A percentile compares a stretch with the other conserved stretches of the same genome.
phyloP scores from a whole-genome alignment of 371 early-diverging fungal genomes.

The Capniomyces stellatus region DNA sequence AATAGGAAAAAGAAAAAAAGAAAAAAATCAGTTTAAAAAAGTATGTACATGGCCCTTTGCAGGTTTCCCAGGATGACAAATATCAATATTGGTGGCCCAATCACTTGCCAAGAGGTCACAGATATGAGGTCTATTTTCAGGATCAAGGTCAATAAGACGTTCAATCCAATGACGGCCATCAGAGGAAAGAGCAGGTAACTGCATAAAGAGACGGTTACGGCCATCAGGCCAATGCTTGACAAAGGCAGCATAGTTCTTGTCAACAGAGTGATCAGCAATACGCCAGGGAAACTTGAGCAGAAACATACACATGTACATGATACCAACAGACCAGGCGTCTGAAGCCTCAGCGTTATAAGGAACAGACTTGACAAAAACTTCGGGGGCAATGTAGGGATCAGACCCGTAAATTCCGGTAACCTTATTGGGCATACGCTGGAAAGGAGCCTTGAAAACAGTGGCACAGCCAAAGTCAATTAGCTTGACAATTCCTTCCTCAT shows the following conservation, averaged over 20 bases:
- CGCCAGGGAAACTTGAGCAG: constrained; percentile 58
- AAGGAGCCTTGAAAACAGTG: constrained; percentile 54
- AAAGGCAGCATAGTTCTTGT: constrained; percentile 37
- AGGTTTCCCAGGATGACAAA: constrained; percentile 18
- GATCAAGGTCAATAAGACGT: constrained; percentile 32
- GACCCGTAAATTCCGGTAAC: constrained; percentile 56
- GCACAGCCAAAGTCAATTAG: constrained; percentile 88
- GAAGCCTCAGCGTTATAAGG: constrained; percentile 45
- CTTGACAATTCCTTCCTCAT: constrained; percentile 50
- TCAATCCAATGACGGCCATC: constrained; percentile 18
- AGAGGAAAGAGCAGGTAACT: constrained; percentile 18
- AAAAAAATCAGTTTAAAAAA: background rate
- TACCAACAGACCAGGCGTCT: constrained; percentile 63
- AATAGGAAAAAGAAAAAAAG: background rate
- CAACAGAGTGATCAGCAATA: constrained; percentile 32
- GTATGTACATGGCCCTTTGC: constrained; percentile 13
- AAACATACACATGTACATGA: constrained; percentile 57
- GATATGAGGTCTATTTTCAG: constrained; percentile 27
- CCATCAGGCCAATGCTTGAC: constrained; percentile 24
- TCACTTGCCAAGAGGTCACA: constrained; percentile 32
- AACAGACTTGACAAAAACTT: constrained; percentile 39
- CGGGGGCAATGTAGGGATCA: constrained; percentile 85
- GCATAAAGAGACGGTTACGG: constrained; percentile 20
- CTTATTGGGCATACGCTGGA: constrained; percentile 40
- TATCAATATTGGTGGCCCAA: constrained; percentile 34